Percentiles rank a stretch among this genome's conserved stretches.
Conservation (phyloP, 2,329 filamentous ascomycete species). For the Aspergillus texensis region DNA sequence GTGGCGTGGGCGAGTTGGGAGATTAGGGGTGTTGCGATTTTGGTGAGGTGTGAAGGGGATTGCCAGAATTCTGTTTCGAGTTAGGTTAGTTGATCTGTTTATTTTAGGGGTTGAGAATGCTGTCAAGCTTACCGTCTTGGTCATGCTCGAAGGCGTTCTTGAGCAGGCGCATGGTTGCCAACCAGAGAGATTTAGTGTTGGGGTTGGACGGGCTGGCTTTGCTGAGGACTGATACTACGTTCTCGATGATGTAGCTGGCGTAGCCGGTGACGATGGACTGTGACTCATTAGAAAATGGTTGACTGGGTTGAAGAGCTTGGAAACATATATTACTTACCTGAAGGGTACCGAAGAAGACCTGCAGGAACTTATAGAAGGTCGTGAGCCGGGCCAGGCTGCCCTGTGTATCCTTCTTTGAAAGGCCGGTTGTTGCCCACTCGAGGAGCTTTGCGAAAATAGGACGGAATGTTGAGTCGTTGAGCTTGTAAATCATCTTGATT, state of each 20-base stretch:
- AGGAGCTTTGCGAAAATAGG: slow-evolving; percentile 86
- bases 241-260: slow-evolving; percentile 79
- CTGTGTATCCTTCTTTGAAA: slow-evolving; percentile 63
- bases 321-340: slow-evolving; percentile 54
- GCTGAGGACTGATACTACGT: slow-evolving; percentile 65
- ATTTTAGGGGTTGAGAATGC: not conserved
- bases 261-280: slow-evolving; percentile 91
- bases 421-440: slow-evolving; percentile 70
- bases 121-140: slow-evolving; percentile 65
- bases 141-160: slow-evolving; percentile 81
- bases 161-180: slow-evolving; percentile 70
- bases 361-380: slow-evolving; percentile 79
- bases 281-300: slow-evolving; percentile 12
- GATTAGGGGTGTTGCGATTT: slow-evolving; percentile 70
- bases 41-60: slow-evolving; percentile 80
- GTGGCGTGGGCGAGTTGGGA: slow-evolving; percentile 61
- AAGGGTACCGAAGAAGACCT: slow-evolving; percentile 78
- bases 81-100: slow-evolving; percentile 15
- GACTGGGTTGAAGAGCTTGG: not conserved
- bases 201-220: slow-evolving; percentile 44
- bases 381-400: slow-evolving; percentile 67
- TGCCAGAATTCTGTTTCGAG: slow-evolving; percentile 77
- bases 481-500: slow-evolving; percentile 91
- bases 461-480: slow-evolving; percentile 91
- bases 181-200: slow-evolving; percentile 65